phyloP scores from a whole-genome alignment of 345 rosid species.

The Gossypium sturtianum region DNA sequence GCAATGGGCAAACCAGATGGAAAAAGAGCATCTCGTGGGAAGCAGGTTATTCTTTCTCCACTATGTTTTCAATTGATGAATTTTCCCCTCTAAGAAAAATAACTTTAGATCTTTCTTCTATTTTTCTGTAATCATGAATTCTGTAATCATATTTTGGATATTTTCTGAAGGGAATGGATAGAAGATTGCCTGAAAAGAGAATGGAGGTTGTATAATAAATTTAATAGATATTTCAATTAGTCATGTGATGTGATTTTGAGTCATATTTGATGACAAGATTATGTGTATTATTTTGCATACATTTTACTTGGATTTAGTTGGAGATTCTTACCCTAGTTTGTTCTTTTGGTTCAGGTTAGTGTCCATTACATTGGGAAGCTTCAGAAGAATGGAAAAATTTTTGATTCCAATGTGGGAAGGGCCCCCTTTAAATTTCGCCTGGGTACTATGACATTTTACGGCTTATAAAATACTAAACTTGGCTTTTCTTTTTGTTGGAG shows the following conservation, averaged over 20 bases:
- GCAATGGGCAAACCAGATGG: constrained; percentile 87
- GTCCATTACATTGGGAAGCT: constrained; percentile 88
- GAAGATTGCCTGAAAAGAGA: not conserved
- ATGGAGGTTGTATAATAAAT: not conserved
- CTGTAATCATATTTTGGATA: not conserved
- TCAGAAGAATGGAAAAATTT: constrained; percentile 74
- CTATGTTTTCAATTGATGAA: not conserved
- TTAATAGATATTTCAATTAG: not conserved
- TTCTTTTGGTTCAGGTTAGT: constrained; percentile 50
- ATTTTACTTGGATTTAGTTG: not conserved
- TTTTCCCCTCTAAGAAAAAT: not conserved
- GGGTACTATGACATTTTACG: constrained; percentile 30
- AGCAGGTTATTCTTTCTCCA: constrained; percentile 36
- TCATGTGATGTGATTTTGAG: not conserved
- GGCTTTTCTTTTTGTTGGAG: not conserved
- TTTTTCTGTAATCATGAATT: not conserved
- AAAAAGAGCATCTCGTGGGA: constrained; percentile 80
- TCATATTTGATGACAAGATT: not conserved
- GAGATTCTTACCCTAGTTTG: not conserved
- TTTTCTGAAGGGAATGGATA: not conserved
- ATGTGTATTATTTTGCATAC: not conserved
- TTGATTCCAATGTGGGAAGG: constrained; percentile 75
- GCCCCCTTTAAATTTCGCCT: constrained; percentile 83
- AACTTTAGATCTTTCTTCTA: not conserved
- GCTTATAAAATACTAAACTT: constrained; percentile 3